Percentiles rank a stretch among this genome's conserved stretches.
phyloP scores from a whole-genome alignment of 2,329 filamentous ascomycete species.

The Monilinia fructicola region DNA sequence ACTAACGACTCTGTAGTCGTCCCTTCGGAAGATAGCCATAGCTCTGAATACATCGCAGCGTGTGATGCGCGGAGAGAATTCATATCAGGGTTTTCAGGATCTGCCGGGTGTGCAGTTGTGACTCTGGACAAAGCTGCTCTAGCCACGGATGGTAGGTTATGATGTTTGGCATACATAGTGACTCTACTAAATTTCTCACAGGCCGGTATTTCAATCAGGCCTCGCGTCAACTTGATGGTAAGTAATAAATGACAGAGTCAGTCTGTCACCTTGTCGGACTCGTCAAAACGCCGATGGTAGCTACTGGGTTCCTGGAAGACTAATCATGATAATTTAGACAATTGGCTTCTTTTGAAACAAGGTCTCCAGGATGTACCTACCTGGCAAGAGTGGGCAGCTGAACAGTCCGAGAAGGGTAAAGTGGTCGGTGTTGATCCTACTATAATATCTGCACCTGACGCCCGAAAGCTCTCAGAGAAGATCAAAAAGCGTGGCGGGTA shows the following conservation, averaged over 20 bases:
- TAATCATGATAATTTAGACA: constrained; percentile 43
- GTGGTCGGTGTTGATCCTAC: constrained; percentile 87
- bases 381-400: constrained; percentile 94
- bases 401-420: constrained; percentile 84
- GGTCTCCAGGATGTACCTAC: constrained; percentile 91
- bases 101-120: constrained; percentile 88
- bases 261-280: neutral
- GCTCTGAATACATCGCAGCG: constrained; percentile 96
- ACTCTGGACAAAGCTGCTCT: constrained; percentile 83
- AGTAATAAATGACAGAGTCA: constrained; percentile 8
- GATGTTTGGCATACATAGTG: neutral
- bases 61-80: constrained; percentile 89
- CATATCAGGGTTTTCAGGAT: constrained; percentile 92
- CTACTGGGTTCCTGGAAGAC: constrained; percentile 1
- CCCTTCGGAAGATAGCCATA: constrained; percentile 94
- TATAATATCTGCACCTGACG: constrained; percentile 72
- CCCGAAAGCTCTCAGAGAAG: constrained; percentile 76
- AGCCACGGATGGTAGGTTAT: constrained; percentile 69
- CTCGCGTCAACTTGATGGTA: constrained; percentile 75
- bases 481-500: constrained; percentile 83
- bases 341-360: constrained; percentile 91
- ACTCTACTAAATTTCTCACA: constrained; percentile 1
- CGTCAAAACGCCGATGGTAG: neutral
- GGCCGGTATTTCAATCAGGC: constrained; percentile 97
- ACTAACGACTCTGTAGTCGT: constrained; percentile 63